Base-by-base conservation (phyloP, 306 rosid genomes). In the Inga leiocalycina region DNA sequence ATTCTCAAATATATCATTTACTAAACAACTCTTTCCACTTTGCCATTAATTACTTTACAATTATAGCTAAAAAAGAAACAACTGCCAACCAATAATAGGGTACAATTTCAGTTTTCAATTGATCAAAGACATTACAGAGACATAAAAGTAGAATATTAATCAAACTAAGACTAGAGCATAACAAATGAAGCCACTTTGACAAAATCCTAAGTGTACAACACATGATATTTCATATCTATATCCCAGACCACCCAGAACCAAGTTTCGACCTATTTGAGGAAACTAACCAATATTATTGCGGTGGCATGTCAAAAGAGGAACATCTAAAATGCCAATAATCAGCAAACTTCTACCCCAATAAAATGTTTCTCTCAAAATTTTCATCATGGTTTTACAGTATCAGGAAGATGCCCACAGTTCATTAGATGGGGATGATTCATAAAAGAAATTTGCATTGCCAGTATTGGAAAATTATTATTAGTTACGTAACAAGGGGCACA, bases 351-450 rank as follows among this genome's bases (percentile, higher is more conserved):
- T 30, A 16, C 46, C 64, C 20, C 27, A 74, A 17, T 6, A 54
- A 79, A 68, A 68, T 57, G 51, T 80, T 41, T 19, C 14, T 41
- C 32, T 10, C 6, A 44, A 71, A 19, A 71, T 11, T 27, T 71
- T 43, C 52, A 44, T 11, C 46, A 62, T 68, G 17, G 51, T 74
- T 65, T 69, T 68, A 49, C 48, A 75, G 54, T 6, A 59, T 27
- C 41, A 59, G 56, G n/a, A 37, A 72, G 41, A 83, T 30, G 82
- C 61, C 32, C 52, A 46, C 52, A 57, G 62, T 65, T 67, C 72
- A 61, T 24, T 45, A 81, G 67, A 79, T 62, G 30, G 54, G 59
- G 5, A 74, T n/a, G 48, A 22, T 16, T 27, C 45, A 24, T 37
- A 39, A 17, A 64, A 80, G 56, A 82, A 80, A 65, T 45, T 56